Conservation (phyloP, 306 rosid genomes). For the Medicago truncatula region DNA sequence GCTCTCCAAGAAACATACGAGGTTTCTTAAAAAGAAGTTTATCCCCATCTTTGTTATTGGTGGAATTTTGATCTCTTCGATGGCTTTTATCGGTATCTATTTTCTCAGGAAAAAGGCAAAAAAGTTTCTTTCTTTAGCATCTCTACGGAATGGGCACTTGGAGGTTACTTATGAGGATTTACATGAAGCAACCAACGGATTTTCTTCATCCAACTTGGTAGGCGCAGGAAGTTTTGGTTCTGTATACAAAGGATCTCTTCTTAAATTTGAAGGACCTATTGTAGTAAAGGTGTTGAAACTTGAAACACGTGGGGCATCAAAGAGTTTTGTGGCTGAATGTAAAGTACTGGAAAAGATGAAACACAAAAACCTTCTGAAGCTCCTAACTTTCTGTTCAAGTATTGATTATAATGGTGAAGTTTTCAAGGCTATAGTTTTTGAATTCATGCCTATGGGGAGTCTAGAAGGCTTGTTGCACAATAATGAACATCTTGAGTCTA, state of each 20-base stretch:
- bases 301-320: constrained; percentile 41
- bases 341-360: constrained; percentile 35
- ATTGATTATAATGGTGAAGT: constrained; percentile 43
- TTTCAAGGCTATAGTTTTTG: constrained; percentile 47
- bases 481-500: background rate
- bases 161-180: background rate
- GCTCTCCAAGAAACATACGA: background rate
- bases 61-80: background rate
- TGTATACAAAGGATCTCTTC: constrained; percentile 34
- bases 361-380: constrained; percentile 46
- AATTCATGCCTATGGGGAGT: constrained; percentile 53
- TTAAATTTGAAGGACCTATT: background rate
- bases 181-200: background rate
- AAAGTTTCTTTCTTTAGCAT: background rate
- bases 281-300: constrained; percentile 50
- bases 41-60: constrained; percentile 13
- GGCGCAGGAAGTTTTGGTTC: constrained; percentile 43
- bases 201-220: background rate
- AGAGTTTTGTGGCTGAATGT: constrained; percentile 49
- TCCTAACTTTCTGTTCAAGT: constrained; percentile 45
- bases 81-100: background rate
- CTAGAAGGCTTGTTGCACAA: constrained; percentile 41
- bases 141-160: background rate
- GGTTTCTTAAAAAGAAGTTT: background rate
- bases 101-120: constrained; percentile 4